Evolutionary conservation across 225 moss, liverwort and hornwort species (phyloP).

Genomic region (Neckera pumila): DNA sequence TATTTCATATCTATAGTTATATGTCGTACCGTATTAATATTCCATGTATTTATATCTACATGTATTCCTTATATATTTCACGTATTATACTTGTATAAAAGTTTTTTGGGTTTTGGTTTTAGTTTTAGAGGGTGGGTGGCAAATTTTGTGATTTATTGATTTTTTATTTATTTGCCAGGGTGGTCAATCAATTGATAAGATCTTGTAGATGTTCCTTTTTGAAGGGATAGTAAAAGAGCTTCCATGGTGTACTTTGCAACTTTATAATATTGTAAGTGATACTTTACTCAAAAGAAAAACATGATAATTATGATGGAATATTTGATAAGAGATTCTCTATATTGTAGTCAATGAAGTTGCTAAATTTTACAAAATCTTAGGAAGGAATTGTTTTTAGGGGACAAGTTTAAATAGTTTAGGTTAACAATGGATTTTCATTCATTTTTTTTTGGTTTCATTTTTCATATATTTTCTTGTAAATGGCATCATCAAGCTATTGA

Average conservation of each 20-base stretch:
- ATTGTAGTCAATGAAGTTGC: no score
- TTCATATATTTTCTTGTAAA: background rate
- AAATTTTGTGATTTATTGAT: background rate
- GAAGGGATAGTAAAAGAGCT: no score
- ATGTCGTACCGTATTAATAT: rapidly evolving
- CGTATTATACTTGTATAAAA: rapidly evolving
- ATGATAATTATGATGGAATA: background rate
- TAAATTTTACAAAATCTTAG: background rate
- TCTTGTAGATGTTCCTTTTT: background rate
- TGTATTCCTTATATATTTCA: background rate
- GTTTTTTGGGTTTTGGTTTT: background rate
- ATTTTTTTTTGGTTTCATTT: background rate
- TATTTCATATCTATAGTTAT: rapidly evolving
- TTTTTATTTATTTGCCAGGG: background rate
- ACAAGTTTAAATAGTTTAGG: rapidly evolving
- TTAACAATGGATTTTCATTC: background rate
- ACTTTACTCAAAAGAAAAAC: background rate
- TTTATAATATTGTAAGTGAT: rapidly evolving
- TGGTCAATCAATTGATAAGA: background rate
- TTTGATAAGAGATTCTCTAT: background rate
- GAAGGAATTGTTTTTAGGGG: background rate
- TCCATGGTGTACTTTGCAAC: rapidly evolving
- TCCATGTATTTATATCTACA: background rate
- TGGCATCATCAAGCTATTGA: rapidly evolving
- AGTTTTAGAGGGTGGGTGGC: rapidly evolving